These are phyloP conservation scores for Phytophthora agathidicida DNA, from an alignment of 352 stramenopile species.

Conservation along the genomic window DNA sequence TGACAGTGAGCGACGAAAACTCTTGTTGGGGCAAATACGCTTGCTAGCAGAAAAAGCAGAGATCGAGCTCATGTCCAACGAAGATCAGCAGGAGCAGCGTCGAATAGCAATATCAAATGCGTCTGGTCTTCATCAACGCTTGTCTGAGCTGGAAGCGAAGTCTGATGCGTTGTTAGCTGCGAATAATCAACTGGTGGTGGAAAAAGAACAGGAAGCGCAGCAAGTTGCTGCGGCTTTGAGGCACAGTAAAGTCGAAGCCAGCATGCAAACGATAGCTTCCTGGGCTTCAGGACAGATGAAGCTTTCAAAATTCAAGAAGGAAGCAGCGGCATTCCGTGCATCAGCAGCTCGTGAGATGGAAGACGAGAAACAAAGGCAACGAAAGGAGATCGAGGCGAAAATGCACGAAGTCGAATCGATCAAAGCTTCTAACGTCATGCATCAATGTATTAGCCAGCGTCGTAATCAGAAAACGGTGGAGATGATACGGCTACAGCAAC, in stretches of 20 bases:
- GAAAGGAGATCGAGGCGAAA: conserved; percentile 17
- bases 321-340: conserved; percentile 15
- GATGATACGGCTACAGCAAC: conserved; percentile 14
- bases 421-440: conserved; percentile 34
- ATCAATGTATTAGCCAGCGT: conserved; percentile 22
- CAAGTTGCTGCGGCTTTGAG: conserved; percentile 16
- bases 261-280: conserved; percentile 30
- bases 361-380: conserved; percentile 27
- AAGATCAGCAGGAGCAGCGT: conserved; percentile 41
- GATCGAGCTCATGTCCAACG: conserved; percentile 37
- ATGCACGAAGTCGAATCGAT: conserved; percentile 30
- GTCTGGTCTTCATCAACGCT: conserved; percentile 16
- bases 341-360: conserved; percentile 23
- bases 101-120: conserved; percentile 11
- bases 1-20: conserved; percentile 9
- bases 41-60: conserved; percentile 44
- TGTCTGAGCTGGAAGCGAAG: conserved; percentile 31
- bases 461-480: conserved; percentile 23
- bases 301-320: conserved; percentile 34
- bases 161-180: conserved; percentile 16
- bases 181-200: conserved; percentile 22
- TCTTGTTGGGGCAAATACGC: conserved; percentile 15
- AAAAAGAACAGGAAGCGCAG: conserved; percentile 31
- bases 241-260: conserved; percentile 27
- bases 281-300: conserved; percentile 45